These are phyloP conservation scores for Candida awuae DNA, from an alignment of 805 yeast genomes.

Conservation along the genomic window DNA sequence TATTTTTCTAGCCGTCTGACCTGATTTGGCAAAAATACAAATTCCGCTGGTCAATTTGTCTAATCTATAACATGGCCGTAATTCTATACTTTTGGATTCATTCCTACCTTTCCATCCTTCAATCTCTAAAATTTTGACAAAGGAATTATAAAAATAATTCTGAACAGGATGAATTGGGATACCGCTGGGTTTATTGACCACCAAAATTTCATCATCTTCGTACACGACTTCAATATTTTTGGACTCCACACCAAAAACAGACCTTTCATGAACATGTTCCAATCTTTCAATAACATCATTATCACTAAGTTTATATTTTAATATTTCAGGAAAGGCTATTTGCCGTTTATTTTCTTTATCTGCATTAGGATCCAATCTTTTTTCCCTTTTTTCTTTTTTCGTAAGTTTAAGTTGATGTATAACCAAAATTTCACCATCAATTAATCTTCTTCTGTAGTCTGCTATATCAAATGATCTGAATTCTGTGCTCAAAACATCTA, in stretches of 20 bases:
- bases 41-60: slow-evolving; percentile 51
- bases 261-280: slow-evolving; percentile 27
- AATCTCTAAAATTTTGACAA: slow-evolving; percentile 38
- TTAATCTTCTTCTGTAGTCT: slow-evolving; percentile 20
- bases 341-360: neutral
- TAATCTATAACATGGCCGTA: slow-evolving; percentile 40
- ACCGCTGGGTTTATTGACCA: slow-evolving; percentile 47
- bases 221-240: slow-evolving; percentile 13
- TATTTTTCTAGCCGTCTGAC: slow-evolving; percentile 26
- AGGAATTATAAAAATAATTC: slow-evolving; percentile 35
- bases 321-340: slow-evolving; percentile 16
- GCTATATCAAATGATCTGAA: slow-evolving; percentile 26
- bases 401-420: slow-evolving; percentile 14
- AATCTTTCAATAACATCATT: slow-evolving; percentile 25
- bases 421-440: slow-evolving; percentile 15
- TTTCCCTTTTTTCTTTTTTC: slow-evolving; percentile 11
- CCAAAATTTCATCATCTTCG: slow-evolving; percentile 26
- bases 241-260: slow-evolving; percentile 7
- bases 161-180: slow-evolving; percentile 50
- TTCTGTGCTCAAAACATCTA: slow-evolving; percentile 34
- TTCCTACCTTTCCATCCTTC: slow-evolving; percentile 15
- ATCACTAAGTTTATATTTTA: slow-evolving; percentile 12
- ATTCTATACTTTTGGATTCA: neutral
- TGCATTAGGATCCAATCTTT: neutral
- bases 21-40: slow-evolving; percentile 36